Evolutionary conservation across 2,329 filamentous ascomycete genomes (phyloP), one percentile per base, ranked within the genome.

Genomic region (Diaporthe citriasiana): DNA sequence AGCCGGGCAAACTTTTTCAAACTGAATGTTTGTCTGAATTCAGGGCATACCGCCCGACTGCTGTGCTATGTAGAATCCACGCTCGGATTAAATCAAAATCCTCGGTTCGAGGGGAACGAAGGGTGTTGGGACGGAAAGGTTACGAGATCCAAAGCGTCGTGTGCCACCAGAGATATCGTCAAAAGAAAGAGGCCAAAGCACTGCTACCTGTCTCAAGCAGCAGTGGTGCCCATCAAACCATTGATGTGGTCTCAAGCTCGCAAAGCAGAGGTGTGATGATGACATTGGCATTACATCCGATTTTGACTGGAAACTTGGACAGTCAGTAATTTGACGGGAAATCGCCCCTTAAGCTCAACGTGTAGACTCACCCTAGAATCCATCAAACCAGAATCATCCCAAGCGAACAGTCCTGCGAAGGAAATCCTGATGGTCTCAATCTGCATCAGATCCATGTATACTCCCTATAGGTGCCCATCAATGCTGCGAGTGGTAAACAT

Each of bases 1-100:
- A 19, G 42, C 69, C 55, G 30, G 47, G 69, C 69, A 71, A 71
- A 71, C 69, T 71, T 63, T 25, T 60, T 35, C 69, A 71, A 71
- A 63, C 40, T 71, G 56, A 25, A 33, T 71, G 69, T 71, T 71
- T 71, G 69, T 71, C 45, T 60, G 30, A 30, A 42, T 50, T 22
- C 55, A 60, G 51, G 69, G 69, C 33, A 45, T 53, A 25, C 15
- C 56, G 69, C 69, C 69, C 69, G 45, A 63, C 56, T 51, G 25
- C 45, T 63, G 63, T 51, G 47, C 56, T 63, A 63, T 60, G 56
- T 60, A 53, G 30, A 42, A 22, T 45, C 35, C 50, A 12, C 27
- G 7, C n/a, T 71, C 30, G 55, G 30, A 47, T 59, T 30, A 27
- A 30, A 45, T 71, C 56, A 45, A 53, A 45, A 63, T 60, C 22